Conservation (phyloP, 495 filamentous ascomycete genomes). For the Aspergillus sclerotiicarbonarius region DNA sequence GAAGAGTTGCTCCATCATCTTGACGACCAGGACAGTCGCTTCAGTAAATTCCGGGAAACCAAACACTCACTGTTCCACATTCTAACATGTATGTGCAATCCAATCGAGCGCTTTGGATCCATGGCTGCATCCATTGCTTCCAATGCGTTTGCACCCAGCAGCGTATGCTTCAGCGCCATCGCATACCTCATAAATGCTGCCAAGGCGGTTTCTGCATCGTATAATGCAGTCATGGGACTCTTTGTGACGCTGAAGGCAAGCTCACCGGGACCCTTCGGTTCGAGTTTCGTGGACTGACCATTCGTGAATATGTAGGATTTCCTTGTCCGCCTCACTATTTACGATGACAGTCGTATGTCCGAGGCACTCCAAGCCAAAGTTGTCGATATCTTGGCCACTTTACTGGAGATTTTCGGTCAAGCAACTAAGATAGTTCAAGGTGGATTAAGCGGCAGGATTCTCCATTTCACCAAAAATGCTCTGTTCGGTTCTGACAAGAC, state of each 20-base stretch:
- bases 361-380: neutral
- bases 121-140: neutral
- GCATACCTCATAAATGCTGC: neutral
- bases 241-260: neutral
- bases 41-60: neutral
- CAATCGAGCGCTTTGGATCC: neutral
- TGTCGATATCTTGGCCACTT: neutral
- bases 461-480: neutral
- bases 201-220: neutral
- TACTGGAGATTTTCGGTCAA: neutral
- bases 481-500: neutral
- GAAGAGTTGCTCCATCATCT: neutral
- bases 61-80: neutral
- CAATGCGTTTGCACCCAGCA: neutral
- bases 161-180: neutral
- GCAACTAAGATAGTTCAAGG: neutral
- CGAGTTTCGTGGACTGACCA: too few relatives aligned
- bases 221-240: neutral
- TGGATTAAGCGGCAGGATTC: neutral
- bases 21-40: neutral
- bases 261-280: neutral
- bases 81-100: neutral
- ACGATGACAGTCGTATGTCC: neutral
- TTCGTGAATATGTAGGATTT: conserved; percentile 2
- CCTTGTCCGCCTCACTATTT: neutral